Conservation (phyloP, 169 alveolate species). For the Plasmodium gonderi region DNA sequence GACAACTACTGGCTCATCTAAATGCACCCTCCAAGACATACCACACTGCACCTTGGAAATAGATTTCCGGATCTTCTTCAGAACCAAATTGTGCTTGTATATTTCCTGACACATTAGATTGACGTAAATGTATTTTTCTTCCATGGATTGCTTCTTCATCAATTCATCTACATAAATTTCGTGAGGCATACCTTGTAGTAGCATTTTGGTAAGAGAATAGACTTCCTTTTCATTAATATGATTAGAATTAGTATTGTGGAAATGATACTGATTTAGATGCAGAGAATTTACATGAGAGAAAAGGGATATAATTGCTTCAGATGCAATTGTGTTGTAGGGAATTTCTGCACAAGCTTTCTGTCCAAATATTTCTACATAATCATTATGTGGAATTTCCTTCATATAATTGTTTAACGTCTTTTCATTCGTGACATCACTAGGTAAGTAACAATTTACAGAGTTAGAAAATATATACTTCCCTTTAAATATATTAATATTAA, state of each 20-base stretch:
- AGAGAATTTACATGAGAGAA: slow-evolving; percentile 36
- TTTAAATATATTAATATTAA: slow-evolving; percentile 69
- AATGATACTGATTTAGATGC: slow-evolving; percentile 39
- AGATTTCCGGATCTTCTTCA: slow-evolving; percentile 30
- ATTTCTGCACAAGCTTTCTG: slow-evolving; percentile 70
- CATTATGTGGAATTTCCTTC: slow-evolving; percentile 75
- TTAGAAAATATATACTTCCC: slow-evolving; percentile 70
- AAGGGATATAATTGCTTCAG: slow-evolving; percentile 61
- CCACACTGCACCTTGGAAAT: slow-evolving; percentile 72
- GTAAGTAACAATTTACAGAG: slow-evolving; percentile 53
- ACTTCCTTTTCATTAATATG: slow-evolving; percentile 58
- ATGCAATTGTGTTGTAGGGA: slow-evolving; percentile 24
- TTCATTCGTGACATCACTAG: slow-evolving; percentile 50
- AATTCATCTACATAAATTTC: slow-evolving; percentile 65
- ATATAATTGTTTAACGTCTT: slow-evolving; percentile 40
- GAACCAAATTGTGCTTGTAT: slow-evolving; percentile 42
- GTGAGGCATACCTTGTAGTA: slow-evolving; percentile 48
- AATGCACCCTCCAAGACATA: background rate
- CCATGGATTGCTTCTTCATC: slow-evolving; percentile 22
- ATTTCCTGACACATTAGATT: slow-evolving; percentile 61
- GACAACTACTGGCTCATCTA: no score
- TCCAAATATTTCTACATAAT: slow-evolving; percentile 63
- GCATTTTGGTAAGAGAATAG: slow-evolving; percentile 42
- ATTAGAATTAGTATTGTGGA: slow-evolving; percentile 6
- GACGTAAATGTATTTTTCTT: slow-evolving; percentile 46